Evolutionary conservation across 2,329 filamentous ascomycete genomes (phyloP), one percentile per base, ranked within the genome.

Genomic region (Blumeria hordei): DNA sequence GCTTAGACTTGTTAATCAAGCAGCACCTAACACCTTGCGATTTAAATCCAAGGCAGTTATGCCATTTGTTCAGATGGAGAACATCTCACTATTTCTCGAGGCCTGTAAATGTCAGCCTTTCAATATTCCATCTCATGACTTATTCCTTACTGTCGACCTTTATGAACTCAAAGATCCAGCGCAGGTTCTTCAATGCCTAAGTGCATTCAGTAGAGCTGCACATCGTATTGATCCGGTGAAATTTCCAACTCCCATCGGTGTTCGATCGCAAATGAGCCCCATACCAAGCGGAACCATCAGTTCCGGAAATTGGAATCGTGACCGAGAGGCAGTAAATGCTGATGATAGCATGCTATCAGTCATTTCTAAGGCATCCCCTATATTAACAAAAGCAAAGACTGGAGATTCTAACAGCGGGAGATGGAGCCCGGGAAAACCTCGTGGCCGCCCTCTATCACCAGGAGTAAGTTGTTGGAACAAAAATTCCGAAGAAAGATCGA

Each of bases 11-110:
- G 77, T 86, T 63, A 96, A 94, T 65, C 74, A 90, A 56, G 84
- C 78, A 35, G 69, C 83, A 39, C 84, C 85, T 32, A 77, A 81
- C 14, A 85, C 85, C 35, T 77, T 94, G 69, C 87, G 83, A 67
- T 96, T 84, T 76, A 96, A 96, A 70, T 75, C 60, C 8, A 64
- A 83, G 65, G 94, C 88, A 0, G 71, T 80, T 43, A 96, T 96
- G 90, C 92, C 92, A 0, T 98, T 98, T 66, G 90, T 96, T 43
- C 92, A 98, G 69, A 96, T 96, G 88, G 92, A 98, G 68, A 98
- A 98, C 67, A 95, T 98, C 65, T 93, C 88, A 4, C 86, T 94
- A 65, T 98, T 95, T 69, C 78, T 98, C 55, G 80, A 78, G 64
- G 88, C 87, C 57, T 94, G 88, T 71, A 85, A 94, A 68, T 72